A percentile compares a stretch with the other conserved stretches of the same genome.
Evolutionary conservation across 768 basidiomycete species (phyloP).

Genomic region (Sarcomyxa edulis): DNA sequence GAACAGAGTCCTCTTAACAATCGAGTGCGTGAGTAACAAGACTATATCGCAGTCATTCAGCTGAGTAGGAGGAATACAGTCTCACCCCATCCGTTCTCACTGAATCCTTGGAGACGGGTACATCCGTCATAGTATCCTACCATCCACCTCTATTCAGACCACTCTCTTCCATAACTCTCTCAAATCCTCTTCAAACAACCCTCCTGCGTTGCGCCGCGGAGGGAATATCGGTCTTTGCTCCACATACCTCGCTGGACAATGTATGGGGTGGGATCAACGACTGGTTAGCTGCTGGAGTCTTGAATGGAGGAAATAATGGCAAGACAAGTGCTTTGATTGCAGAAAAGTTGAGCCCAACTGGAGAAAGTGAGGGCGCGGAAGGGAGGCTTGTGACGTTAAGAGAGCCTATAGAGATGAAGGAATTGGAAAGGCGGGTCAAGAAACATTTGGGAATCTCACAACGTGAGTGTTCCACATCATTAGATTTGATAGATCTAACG

Average conservation of each 20-base stretch:
- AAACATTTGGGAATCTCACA: slow-evolving; percentile 52
- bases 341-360: slow-evolving; percentile 34
- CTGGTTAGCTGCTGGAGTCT: slow-evolving; percentile 66
- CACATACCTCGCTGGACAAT: slow-evolving; percentile 87
- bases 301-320: slow-evolving; percentile 27
- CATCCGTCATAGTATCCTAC: slow-evolving; percentile 73
- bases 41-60: neutral
- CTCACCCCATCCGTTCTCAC: slow-evolving; percentile 65
- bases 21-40: slow-evolving; percentile 58
- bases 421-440: slow-evolving; percentile 66
- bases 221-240: slow-evolving; percentile 82
- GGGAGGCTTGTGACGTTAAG: slow-evolving; percentile 66
- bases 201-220: slow-evolving; percentile 75
- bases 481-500: slow-evolving; percentile 14
- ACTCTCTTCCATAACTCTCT: slow-evolving; percentile 69
- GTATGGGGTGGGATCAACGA: slow-evolving; percentile 85
- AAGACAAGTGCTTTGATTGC: slow-evolving; percentile 30
- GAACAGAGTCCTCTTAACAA: slow-evolving; percentile 58
- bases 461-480: slow-evolving; percentile 36
- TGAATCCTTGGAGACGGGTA: slow-evolving; percentile 48
- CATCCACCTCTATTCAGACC: slow-evolving; percentile 83
- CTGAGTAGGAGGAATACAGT: slow-evolving; percentile 31
- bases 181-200: slow-evolving; percentile 73
- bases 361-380: slow-evolving; percentile 46
- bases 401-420: slow-evolving; percentile 52